Percentiles rank a stretch among this genome's conserved stretches.
These are phyloP conservation scores for Trypanosoma mega DNA, from an alignment of 208 protist genomes.

Conservation along the genomic window DNA sequence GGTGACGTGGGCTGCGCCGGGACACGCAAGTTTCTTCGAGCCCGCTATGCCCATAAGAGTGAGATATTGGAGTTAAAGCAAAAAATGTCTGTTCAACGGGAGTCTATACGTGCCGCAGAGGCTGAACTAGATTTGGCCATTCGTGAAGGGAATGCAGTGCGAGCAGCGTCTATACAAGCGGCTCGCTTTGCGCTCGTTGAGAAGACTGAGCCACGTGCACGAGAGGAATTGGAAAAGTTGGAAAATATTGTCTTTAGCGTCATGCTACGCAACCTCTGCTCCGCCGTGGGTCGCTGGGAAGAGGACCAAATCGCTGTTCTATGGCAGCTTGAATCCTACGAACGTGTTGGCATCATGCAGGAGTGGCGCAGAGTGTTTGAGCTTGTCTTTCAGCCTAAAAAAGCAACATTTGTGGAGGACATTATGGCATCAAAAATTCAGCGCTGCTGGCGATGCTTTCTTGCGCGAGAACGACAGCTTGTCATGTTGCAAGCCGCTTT, in stretches of 20 bases:
- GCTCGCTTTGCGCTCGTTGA: constrained; percentile 15
- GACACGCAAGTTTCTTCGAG: constrained; percentile 19
- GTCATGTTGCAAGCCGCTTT: neutral
- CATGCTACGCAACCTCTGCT: constrained; percentile 17
- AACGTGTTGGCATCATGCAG: constrained; percentile 31
- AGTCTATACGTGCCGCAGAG: constrained; percentile 16
- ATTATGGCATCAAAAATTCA: constrained; percentile 25
- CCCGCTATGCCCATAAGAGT: constrained; percentile 9
- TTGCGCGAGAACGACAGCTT: neutral
- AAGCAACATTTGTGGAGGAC: constrained; percentile 14
- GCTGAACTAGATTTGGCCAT: constrained; percentile 8
- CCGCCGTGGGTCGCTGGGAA: neutral
- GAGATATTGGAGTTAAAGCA: constrained; percentile 24
- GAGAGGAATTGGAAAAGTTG: constrained; percentile 19
- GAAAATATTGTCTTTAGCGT: constrained; percentile 31
- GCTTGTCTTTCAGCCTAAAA: constrained; percentile 33
- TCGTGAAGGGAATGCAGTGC: constrained; percentile 5
- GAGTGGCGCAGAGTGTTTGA: constrained; percentile 30
- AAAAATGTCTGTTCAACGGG: neutral
- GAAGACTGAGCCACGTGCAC: constrained; percentile 32
- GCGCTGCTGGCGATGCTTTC: constrained; percentile 14
- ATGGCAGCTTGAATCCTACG: constrained; percentile 47
- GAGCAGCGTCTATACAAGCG: constrained; percentile 8
- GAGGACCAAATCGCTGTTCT: constrained; percentile 33
- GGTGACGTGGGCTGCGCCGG: constrained; percentile 25